phyloP scores from a whole-genome alignment of 129 eudicot species.

The Tanacetum coccineum region DNA sequence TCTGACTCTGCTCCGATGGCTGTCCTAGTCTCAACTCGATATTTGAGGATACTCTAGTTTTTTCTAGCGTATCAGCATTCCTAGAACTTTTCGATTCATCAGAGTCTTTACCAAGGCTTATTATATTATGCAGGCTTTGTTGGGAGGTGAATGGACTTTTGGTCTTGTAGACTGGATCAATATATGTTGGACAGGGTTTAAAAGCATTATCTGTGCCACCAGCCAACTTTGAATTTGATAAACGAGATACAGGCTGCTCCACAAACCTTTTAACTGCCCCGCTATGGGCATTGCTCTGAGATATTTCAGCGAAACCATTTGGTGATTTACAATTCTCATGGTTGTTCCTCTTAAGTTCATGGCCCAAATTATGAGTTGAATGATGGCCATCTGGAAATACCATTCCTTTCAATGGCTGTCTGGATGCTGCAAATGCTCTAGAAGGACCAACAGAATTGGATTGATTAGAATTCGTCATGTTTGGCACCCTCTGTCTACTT shows the following conservation, averaged over 20 bases:
- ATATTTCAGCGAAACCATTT: too few species aligned
- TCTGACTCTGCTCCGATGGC: conserved; percentile 52
- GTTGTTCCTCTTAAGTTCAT: neutral
- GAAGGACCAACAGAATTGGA: conserved; percentile 34
- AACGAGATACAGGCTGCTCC: conserved; percentile 24
- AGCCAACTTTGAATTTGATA: conserved; percentile 29
- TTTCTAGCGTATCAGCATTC: conserved; percentile 26
- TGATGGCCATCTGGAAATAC: conserved; percentile 25
- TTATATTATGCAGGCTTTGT: conserved; percentile 25
- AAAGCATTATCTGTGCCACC: conserved; percentile 31
- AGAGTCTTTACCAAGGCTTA: conserved; percentile 12
- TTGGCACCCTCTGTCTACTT: conserved; percentile 24
- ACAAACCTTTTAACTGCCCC: conserved; percentile 22
- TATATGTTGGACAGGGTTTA: conserved; percentile 21
- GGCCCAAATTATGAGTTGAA: conserved; percentile 21
- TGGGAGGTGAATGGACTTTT: conserved; percentile 27
- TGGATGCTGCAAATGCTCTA: conserved; percentile 32
- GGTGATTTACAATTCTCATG: too few species aligned
- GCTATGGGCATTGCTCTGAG: conserved; percentile 24
- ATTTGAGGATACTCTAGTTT: conserved; percentile 42
- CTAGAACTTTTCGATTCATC: conserved; percentile 25
- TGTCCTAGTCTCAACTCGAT: conserved; percentile 73
- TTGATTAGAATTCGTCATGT: conserved; percentile 22
- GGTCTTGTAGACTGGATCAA: conserved; percentile 23
- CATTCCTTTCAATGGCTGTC: conserved; percentile 24